Conservation (phyloP, 306 rosid genomes). For the Begonia masoniana region DNA sequence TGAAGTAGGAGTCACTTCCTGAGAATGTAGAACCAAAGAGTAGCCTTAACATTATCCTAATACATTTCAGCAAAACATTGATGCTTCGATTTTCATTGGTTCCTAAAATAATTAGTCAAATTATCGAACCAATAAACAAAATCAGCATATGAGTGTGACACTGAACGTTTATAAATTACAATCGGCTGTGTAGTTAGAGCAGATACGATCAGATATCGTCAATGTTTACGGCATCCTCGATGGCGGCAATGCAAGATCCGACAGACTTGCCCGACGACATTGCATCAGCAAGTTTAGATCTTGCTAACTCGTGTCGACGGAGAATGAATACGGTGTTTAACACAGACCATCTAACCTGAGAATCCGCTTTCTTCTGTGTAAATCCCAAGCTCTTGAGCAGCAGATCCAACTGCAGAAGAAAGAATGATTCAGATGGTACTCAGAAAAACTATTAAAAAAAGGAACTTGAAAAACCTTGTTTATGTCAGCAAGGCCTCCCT, state of each 20-base stretch:
- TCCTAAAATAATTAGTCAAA: no score
- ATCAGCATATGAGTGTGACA: no score
- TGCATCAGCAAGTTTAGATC: constrained; percentile 66
- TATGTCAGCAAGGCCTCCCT: constrained; percentile 92
- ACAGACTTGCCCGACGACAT: constrained; percentile 59
- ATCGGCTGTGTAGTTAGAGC: no score
- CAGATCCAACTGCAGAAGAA: constrained; percentile 41
- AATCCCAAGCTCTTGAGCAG: constrained; percentile 58
- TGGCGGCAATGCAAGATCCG: constrained; percentile 60
- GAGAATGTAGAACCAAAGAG: no score
- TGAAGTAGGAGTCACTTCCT: no score
- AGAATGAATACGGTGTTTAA: constrained; percentile 52
- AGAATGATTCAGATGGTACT: no score
- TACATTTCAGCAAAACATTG: no score
- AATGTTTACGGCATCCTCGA: constrained; percentile 45
- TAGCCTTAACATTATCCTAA: no score
- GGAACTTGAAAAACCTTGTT: constrained; percentile 42
- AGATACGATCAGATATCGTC: constrained; percentile 25
- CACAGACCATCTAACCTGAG: constrained; percentile 91
- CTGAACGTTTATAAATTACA: no score
- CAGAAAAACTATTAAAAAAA: background rate
- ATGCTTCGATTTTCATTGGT: no score
- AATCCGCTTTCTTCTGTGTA: constrained; percentile 85
- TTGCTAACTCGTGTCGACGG: constrained; percentile 69
- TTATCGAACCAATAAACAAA: no score